Evolutionary conservation across 140 eudicot genomes (phyloP).

Genomic region (Stevia rebaudiana): DNA sequence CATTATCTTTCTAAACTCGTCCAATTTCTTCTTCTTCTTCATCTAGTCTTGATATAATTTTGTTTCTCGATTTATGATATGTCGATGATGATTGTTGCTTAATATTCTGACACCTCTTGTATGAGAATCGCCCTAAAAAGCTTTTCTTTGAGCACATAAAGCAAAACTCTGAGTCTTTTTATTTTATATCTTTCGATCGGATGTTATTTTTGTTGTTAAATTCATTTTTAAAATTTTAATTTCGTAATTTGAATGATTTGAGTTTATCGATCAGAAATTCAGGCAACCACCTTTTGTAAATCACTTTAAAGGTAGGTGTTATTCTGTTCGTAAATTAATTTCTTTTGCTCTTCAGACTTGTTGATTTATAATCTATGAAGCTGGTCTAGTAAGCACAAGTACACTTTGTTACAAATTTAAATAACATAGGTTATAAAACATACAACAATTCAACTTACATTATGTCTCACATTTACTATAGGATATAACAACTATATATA

Average conservation of each 20-base stretch:
- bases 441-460: too few species aligned
- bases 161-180: conserved; percentile 60
- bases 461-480: too few species aligned
- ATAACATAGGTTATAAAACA: too few species aligned
- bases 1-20: background rate
- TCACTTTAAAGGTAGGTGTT: conserved; percentile 30
- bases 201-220: background rate
- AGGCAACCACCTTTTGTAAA: conserved; percentile 42
- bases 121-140: conserved; percentile 35
- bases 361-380: conserved; percentile 33
- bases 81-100: conserved; percentile 41
- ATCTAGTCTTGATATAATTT: background rate
- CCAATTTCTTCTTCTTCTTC: background rate
- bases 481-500: too few species aligned
- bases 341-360: conserved; percentile 51
- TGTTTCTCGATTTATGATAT: background rate
- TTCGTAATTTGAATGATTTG: background rate
- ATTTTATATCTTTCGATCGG: background rate
- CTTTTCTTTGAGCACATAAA: conserved; percentile 48
- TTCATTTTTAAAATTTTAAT: background rate
- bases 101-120: conserved; percentile 68
- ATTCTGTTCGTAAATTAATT: conserved; percentile 31
- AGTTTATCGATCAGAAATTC: conserved; percentile 40
- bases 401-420: conserved; percentile 20
- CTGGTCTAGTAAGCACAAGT: conserved; percentile 47